Evolutionary conservation across 345 rosid genomes (phyloP).

Genomic region (Euclidium syriacum): DNA sequence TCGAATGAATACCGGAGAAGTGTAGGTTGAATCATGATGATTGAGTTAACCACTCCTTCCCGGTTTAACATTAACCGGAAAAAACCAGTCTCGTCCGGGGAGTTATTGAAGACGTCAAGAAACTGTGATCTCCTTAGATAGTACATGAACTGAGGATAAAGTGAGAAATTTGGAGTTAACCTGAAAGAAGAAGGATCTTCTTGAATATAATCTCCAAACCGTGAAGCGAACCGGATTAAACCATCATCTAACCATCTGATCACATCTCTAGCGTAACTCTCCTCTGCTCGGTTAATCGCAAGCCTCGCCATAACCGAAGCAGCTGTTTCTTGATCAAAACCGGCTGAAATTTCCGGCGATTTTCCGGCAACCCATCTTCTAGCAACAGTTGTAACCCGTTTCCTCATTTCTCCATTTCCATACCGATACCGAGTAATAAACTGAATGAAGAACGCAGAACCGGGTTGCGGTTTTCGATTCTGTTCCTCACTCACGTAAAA

Average conservation of each 20-base stretch:
- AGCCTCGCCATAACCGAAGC: constrained; percentile 93
- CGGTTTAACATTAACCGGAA: constrained; percentile 85
- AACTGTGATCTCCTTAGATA: constrained; percentile 94
- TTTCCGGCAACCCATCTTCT: constrained; percentile 87
- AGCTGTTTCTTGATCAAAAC: constrained; percentile 98
- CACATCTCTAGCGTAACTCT: constrained; percentile 68
- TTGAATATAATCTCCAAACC: constrained; percentile 79
- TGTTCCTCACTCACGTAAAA: constrained; percentile 63
- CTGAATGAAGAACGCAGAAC: constrained; percentile 85
- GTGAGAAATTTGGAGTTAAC: constrained; percentile 79
- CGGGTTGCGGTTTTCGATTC: constrained; percentile 52
- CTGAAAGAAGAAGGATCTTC: constrained; percentile 96
- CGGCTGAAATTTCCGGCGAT: constrained; percentile 67
- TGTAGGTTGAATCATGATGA: constrained; percentile 94
- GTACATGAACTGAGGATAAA: constrained; percentile 95
- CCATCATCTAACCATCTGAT: constrained; percentile 88
- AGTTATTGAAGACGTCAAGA: constrained; percentile 82
- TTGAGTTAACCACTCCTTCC: constrained; percentile 84
- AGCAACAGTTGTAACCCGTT: constrained; percentile 88
- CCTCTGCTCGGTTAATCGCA: constrained; percentile 74
- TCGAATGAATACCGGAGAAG: constrained; percentile 84
- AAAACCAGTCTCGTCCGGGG: constrained; percentile 87
- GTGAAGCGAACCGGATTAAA: constrained; percentile 67
- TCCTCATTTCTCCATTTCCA: constrained; percentile 59
- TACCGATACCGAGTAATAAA: constrained; percentile 73